A percentile compares a stretch with the other conserved stretches of the same genome.
phyloP scores from a whole-genome alignment of 2,329 filamentous ascomycete genomes.

The Mycocentrospora acerina region DNA sequence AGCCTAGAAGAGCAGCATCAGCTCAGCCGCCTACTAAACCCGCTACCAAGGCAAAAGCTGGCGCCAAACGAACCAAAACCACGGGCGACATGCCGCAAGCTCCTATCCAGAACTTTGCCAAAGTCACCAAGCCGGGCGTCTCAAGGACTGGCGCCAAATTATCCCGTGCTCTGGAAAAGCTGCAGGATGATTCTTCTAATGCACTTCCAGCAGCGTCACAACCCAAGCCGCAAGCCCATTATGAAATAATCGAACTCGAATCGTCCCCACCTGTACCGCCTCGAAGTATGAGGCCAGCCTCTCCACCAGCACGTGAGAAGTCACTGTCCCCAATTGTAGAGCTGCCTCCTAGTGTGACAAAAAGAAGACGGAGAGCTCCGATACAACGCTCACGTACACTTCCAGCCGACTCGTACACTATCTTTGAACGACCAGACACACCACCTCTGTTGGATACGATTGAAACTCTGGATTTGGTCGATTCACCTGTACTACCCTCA shows the following conservation, averaged over 20 bases:
- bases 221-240: conserved; percentile 1
- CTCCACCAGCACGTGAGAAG: conserved; percentile 10
- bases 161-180: conserved; percentile 22
- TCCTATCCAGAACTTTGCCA: conserved; percentile 34
- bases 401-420: conserved; percentile 15
- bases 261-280: conserved; percentile 30
- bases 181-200: conserved; percentile 9
- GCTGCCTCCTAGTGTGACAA: conserved; percentile 32
- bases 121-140: conserved; percentile 35
- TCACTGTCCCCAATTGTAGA: conserved; percentile 24
- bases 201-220: conserved; percentile 1
- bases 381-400: conserved; percentile 40
- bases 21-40: conserved; percentile 21
- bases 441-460: conserved; percentile 20
- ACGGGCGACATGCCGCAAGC: conserved; percentile 19
- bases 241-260: conserved; percentile 26
- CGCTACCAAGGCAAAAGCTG: conserved; percentile 21
- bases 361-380: conserved; percentile 29
- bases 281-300: conserved; percentile 1
- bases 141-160: conserved; percentile 13
- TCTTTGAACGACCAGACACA: conserved; percentile 16
- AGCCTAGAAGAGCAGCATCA: conserved; percentile 23
- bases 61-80: conserved; percentile 24
- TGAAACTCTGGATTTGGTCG: conserved; percentile 31
- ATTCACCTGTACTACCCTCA: conserved; percentile 22